phyloP scores from a whole-genome alignment of 345 rosid species.

The Odontarrhena argentea region DNA sequence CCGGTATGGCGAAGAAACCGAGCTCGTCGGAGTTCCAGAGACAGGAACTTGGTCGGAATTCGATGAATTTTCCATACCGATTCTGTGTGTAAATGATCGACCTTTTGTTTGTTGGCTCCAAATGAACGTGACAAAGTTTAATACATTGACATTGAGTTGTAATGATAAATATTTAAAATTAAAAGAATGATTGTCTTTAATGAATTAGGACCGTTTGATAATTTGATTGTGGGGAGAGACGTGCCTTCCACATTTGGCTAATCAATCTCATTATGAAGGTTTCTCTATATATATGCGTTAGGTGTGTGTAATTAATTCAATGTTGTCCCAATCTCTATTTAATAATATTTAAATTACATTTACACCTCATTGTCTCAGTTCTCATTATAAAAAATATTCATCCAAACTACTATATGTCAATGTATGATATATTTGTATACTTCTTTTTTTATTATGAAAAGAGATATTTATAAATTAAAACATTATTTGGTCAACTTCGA shows the following conservation, averaged over 20 bases:
- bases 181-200: conserved; percentile 15
- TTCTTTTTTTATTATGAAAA: too few species aligned
- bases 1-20: conserved; percentile 59
- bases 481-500: too few species aligned
- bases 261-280: conserved; percentile 37
- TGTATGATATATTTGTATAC: too few species aligned
- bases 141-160: conserved; percentile 1
- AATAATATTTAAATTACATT: neutral
- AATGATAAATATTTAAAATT: too few species aligned
- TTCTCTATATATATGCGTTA: conserved; percentile 28
- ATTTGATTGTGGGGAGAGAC: conserved; percentile 40
- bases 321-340: conserved; percentile 7
- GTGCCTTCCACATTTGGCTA: conserved; percentile 45
- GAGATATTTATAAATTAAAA: too few species aligned
- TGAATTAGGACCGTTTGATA: conserved; percentile 20
- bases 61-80: conserved; percentile 51
- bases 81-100: neutral
- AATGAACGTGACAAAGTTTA: conserved; percentile 35
- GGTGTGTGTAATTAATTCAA: conserved; percentile 33
- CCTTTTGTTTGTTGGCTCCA: conserved; percentile 2
- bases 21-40: conserved; percentile 57
- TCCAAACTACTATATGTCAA: too few species aligned
- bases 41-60: conserved; percentile 49
- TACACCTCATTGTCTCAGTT: neutral
- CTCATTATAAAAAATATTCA: neutral